These are phyloP conservation scores for Perilla frutescens DNA, from an alignment of 257 asterid species.

Conservation along the genomic window DNA sequence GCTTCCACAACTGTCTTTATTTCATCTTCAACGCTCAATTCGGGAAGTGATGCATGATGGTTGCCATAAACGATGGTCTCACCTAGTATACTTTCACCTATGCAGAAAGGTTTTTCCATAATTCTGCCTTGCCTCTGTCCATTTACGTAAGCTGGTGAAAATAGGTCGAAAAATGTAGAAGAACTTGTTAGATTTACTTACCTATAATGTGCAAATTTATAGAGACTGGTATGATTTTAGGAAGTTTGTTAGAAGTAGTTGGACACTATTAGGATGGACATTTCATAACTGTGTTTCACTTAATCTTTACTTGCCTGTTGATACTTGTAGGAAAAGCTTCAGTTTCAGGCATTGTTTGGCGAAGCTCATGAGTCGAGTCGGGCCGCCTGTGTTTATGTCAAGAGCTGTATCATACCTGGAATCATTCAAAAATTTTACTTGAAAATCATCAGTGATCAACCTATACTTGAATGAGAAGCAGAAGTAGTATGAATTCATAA, in stretches of 20 bases:
- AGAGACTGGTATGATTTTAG: not conserved
- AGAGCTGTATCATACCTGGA: conserved; percentile 88
- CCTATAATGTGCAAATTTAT: conserved; percentile 15
- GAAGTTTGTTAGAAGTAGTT: conserved; percentile 36
- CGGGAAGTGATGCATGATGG: conserved; percentile 44
- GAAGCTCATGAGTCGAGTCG: conserved; percentile 72
- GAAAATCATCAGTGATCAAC: conserved; percentile 19
- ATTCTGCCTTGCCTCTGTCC: conserved; percentile 88
- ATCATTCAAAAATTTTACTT: conserved; percentile 20
- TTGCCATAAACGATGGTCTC: conserved; percentile 48
- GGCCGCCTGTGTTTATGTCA: conserved; percentile 84
- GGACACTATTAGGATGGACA: conserved; percentile 15
- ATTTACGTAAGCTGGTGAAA: conserved; percentile 82
- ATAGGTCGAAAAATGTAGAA: not conserved
- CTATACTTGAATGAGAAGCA: not conserved
- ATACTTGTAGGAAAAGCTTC: conserved; percentile 77
- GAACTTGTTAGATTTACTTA: conserved; percentile 25
- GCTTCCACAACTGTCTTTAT: conserved; percentile 66
- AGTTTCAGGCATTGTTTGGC: conserved; percentile 77
- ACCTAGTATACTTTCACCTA: conserved; percentile 70
- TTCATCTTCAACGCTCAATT: conserved; percentile 81
- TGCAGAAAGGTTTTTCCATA: conserved; percentile 78
- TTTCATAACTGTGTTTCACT: conserved; percentile 19
- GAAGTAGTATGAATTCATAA: conserved; percentile 21
- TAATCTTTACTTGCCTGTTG: conserved; percentile 74